These are phyloP conservation scores for Striga asiatica DNA, from an alignment of 257 asterid species.

Conservation along the genomic window DNA sequence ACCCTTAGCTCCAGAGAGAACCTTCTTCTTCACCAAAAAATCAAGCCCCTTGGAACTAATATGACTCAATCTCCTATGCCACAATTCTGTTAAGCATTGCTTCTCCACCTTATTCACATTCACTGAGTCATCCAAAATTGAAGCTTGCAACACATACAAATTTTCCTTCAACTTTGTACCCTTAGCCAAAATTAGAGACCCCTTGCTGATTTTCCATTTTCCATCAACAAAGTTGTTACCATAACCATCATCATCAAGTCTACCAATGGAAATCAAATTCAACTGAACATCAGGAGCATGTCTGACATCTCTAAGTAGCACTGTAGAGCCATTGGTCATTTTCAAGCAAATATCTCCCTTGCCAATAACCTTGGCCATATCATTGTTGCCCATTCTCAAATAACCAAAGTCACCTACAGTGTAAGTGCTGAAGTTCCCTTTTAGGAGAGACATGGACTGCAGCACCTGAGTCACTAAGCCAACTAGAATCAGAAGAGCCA, in stretches of 20 bases:
- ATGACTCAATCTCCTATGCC: not conserved
- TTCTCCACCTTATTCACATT: too few relatives aligned
- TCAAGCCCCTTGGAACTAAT: not conserved
- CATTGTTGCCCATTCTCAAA: not conserved
- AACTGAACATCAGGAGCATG: not conserved
- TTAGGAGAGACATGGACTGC: not conserved
- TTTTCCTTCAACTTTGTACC: too few relatives aligned
- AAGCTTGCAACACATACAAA: too few relatives aligned
- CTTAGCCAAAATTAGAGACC: too few relatives aligned
- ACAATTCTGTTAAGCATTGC: not conserved
- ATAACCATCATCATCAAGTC: not conserved
- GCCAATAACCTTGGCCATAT: not conserved
- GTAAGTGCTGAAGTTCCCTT: conserved; percentile 1
- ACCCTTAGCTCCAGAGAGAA: not conserved
- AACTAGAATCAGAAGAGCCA: too few relatives aligned
- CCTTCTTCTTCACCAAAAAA: not conserved
- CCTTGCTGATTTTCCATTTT: too few relatives aligned
- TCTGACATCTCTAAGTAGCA: not conserved
- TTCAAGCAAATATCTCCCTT: not conserved
- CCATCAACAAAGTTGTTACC: too few relatives aligned
- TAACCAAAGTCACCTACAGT: not conserved
- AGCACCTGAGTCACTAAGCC: not conserved
- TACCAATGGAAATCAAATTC: not conserved
- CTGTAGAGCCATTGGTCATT: not conserved
- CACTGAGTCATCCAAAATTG: too few relatives aligned